Conservation (phyloP, 2,329 filamentous ascomycete species). For the Fusarium proliferatum region DNA sequence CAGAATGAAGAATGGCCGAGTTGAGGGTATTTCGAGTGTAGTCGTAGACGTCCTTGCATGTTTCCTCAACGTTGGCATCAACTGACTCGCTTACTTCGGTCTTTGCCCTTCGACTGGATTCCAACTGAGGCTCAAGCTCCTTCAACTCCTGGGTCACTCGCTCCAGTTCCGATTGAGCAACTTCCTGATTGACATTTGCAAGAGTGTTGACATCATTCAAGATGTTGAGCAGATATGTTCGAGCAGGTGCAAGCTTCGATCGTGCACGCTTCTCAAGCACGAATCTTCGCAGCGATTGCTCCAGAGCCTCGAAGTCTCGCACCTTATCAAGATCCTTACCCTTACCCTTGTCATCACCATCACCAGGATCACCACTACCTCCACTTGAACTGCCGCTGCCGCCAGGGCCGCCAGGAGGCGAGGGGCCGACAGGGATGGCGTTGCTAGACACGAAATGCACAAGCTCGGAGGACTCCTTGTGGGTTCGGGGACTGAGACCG, state of each 20-base stretch:
- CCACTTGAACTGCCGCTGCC: slow-evolving; percentile 66
- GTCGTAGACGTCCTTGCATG: slow-evolving; percentile 86
- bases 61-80: slow-evolving; percentile 84
- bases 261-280: slow-evolving; percentile 95
- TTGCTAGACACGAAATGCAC: slow-evolving; percentile 99
- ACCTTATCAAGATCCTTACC: slow-evolving; percentile 90
- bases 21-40: slow-evolving; percentile 81
- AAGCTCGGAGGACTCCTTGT: slow-evolving; percentile 90
- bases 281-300: slow-evolving; percentile 89
- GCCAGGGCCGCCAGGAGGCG: slow-evolving; percentile 65
- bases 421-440: slow-evolving; percentile 80
- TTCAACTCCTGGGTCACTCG: slow-evolving; percentile 83
- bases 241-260: slow-evolving; percentile 94
- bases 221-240: slow-evolving; percentile 94
- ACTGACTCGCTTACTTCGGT: slow-evolving; percentile 83
- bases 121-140: slow-evolving; percentile 85
- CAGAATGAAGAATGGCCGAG: slow-evolving; percentile 79
- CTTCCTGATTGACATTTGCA: slow-evolving; percentile 86
- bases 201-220: slow-evolving; percentile 86
- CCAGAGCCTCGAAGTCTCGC: slow-evolving; percentile 88
- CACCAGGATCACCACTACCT: slow-evolving; percentile 66
- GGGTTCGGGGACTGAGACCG: slow-evolving; percentile 88
- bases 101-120: slow-evolving; percentile 83
- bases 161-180: slow-evolving; percentile 86
- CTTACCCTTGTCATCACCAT: slow-evolving; percentile 75